A percentile compares a stretch with the other conserved stretches of the same genome.
phyloP scores from a whole-genome alignment of 2,329 filamentous ascomycete species.

The Stylonectria norvegica region DNA sequence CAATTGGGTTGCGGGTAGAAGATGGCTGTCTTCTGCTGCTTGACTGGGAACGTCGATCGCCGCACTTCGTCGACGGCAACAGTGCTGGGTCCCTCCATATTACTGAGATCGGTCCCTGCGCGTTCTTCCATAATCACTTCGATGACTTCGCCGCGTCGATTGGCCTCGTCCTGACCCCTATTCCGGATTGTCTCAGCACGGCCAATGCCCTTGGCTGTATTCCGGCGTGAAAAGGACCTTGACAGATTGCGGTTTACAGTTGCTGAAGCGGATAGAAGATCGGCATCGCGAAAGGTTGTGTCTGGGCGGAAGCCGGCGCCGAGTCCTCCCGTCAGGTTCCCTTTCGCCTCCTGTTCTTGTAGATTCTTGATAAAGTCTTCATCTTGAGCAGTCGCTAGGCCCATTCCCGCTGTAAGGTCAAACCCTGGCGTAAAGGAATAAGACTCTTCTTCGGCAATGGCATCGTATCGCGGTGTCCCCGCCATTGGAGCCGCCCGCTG shows the following conservation, averaged over 20 bases:
- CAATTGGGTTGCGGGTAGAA: constrained; percentile 64
- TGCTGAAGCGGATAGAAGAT: constrained; percentile 43
- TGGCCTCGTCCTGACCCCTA: constrained; percentile 56
- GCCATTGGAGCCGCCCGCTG: constrained; percentile 40
- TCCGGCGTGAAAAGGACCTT: constrained; percentile 40
- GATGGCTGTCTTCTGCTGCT: constrained; percentile 41
- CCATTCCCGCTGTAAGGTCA: constrained; percentile 45
- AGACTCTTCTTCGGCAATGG: constrained; percentile 31
- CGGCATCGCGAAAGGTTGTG: constrained; percentile 45
- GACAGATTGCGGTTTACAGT: constrained; percentile 35
- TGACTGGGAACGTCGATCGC: constrained; percentile 37
- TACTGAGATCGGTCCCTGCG: constrained; percentile 49
- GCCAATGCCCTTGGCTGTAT: constrained; percentile 19
- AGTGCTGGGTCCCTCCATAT: constrained; percentile 43
- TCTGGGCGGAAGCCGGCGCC: constrained; percentile 51
- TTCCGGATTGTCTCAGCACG: constrained; percentile 44
- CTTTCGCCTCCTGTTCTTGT: constrained; percentile 52
- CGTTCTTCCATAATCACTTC: constrained; percentile 50
- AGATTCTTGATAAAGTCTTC: constrained; percentile 43
- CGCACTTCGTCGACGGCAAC: constrained; percentile 30
- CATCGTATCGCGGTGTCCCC: constrained; percentile 31
- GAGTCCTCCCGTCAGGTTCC: constrained; percentile 55
- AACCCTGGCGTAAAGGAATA: constrained; percentile 34
- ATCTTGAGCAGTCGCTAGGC: constrained; percentile 44
- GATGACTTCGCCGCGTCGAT: constrained; percentile 57